Base-by-base conservation (phyloP, 2,329 filamentous ascomycete genomes). In the Stagonosporopsis chrysanthemi region DNA sequence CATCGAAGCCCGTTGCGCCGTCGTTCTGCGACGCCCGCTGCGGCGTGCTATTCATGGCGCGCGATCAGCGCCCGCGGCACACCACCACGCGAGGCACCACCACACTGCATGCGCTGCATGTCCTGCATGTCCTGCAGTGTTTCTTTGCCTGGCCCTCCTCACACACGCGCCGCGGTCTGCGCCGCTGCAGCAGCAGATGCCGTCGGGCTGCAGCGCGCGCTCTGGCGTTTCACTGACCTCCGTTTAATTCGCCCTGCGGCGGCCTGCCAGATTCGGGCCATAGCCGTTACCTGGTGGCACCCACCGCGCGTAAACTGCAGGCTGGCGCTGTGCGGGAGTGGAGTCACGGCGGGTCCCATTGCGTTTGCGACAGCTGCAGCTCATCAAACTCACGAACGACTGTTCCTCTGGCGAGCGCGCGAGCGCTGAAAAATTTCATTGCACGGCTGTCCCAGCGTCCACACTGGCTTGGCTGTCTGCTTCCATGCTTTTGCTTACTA, bases 361-460 rank as follows among this genome's bases (percentile, higher is more conserved):
- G 55, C 51, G 65, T 62, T 56, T 59, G 59, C 62, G 56, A 57
- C 58, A 52, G 55, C 55, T 42, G 44, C 38, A 57, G 48, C 64
- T 68, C 66, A 67, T 67, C 62, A 62, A 65, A 66, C 65, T 33
- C 62, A 61, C 66, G 68, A 70, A 71, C 68, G 63, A 70, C 64
- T 61, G 68, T 66, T 68, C 64, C 44, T 52, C 44, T 46, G 17
- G 41, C 53, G 42, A 50, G 40, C 56, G 52, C 54, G 36, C 28
- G 42, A 49, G 43, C 51, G 58, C 51, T 62, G 60, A 55, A 40
- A 49, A 33, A 61, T 50, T 33, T 54, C 23, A 42, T 61, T 56
- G 24, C 31, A 14, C n/a, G 31, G 42, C 54, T 24, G 22, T 6
- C 19, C 19, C 54, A 33, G 26, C 48, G 14, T 36, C 19, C 35